Percentiles rank a stretch among this genome's conserved stretches.
Conservation (phyloP, 2,329 filamentous ascomycete species). For the Periconia digitata region DNA sequence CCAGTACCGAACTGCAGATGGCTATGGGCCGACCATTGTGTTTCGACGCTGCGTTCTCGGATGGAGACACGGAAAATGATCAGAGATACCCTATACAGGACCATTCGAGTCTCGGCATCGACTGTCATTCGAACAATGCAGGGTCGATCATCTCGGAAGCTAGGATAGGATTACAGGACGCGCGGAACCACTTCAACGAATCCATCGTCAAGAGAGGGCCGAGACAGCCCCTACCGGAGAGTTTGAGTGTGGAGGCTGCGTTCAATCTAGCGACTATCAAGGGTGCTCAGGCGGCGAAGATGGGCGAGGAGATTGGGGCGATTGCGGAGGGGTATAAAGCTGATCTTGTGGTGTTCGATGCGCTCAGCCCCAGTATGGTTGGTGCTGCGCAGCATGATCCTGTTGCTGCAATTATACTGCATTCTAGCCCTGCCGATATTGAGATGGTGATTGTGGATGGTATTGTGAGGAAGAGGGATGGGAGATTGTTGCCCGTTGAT, state of each 20-base stretch:
- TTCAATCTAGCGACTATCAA: conserved; percentile 55
- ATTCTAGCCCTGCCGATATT: conserved; percentile 46
- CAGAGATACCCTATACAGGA: conserved; percentile 25
- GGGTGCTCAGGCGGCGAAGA: conserved; percentile 47
- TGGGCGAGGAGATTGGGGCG: conserved; percentile 48
- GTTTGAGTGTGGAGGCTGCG: conserved; percentile 44
- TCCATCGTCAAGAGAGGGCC: conserved; percentile 46
- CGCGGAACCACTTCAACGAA: conserved; percentile 46
- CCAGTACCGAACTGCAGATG: conserved; percentile 57
- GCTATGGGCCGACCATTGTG: conserved; percentile 43
- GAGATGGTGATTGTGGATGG: conserved; percentile 51
- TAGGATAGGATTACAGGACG: conserved; percentile 55
- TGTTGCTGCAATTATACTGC: conserved; percentile 47
- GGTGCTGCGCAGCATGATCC: conserved; percentile 46
- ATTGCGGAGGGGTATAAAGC: conserved; percentile 51
- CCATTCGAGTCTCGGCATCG: conserved; percentile 56
- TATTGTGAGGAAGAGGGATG: conserved; percentile 41
- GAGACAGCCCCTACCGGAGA: conserved; percentile 50
- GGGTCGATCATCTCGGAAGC: conserved; percentile 51
- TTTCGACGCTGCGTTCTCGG: conserved; percentile 29
- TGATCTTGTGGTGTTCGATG: conserved; percentile 54
- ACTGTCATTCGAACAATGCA: conserved; percentile 57
- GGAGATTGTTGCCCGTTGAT: conserved; percentile 29
- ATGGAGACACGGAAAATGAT: conserved; percentile 9
- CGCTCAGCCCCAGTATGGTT: conserved; percentile 45